A percentile compares a stretch with the other conserved stretches of the same genome.
These are phyloP conservation scores for Hygrocybe punicea DNA, from an alignment of 768 basidiomycete genomes.

Conservation along the genomic window DNA sequence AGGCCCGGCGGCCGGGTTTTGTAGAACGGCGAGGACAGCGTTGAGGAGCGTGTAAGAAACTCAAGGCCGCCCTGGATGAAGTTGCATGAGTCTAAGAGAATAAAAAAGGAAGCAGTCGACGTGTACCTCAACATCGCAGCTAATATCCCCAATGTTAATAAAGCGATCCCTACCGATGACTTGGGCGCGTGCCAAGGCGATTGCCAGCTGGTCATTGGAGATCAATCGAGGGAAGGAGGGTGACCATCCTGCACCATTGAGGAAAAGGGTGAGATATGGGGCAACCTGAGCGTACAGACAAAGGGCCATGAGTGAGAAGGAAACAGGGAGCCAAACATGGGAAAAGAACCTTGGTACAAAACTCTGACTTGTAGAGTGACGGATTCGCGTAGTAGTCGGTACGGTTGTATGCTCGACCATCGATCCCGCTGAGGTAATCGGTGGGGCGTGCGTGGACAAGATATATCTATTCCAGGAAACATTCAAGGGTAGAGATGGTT, in stretches of 20 bases:
- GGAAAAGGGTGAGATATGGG: conserved; percentile 77
- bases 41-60: conserved; percentile 74
- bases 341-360: conserved; percentile 56
- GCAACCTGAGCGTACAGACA: conserved; percentile 56
- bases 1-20: conserved; percentile 43
- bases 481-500: not conserved
- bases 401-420: conserved; percentile 58
- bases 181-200: conserved; percentile 48
- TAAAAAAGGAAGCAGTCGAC: not conserved
- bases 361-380: conserved; percentile 58
- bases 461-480: conserved; percentile 54
- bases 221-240: conserved; percentile 75
- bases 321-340: not conserved
- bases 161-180: conserved; percentile 55
- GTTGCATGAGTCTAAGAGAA: conserved; percentile 2
- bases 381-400: conserved; percentile 74
- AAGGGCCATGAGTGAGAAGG: not conserved
- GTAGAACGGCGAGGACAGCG: conserved; percentile 74
- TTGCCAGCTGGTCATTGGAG: conserved; percentile 57
- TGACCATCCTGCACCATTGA: conserved; percentile 87
- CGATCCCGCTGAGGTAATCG: conserved; percentile 64
- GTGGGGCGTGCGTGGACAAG: conserved; percentile 65
- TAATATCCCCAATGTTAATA: conserved; percentile 79
- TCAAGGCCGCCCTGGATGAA: conserved; percentile 70
- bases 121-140: conserved; percentile 74